These are phyloP conservation scores for Rossbeevera mucosa DNA, from an alignment of 768 basidiomycete species.

Conservation along the genomic window DNA sequence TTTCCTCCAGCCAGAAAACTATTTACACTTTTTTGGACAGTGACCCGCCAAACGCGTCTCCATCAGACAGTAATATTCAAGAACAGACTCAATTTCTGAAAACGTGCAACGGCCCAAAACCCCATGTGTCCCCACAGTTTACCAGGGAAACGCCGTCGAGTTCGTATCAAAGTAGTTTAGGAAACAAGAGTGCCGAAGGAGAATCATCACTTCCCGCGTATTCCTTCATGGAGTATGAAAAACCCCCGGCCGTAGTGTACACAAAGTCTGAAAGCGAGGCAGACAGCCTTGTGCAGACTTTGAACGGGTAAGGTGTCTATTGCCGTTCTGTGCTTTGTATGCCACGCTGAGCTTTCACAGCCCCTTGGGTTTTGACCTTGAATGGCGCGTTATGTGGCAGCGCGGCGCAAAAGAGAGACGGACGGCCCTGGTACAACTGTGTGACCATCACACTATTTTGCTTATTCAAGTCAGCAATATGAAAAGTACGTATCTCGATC, in stretches of 20 bases:
- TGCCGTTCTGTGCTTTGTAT: not conserved
- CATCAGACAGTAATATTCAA: not conserved
- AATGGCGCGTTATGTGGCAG: slow-evolving; percentile 41
- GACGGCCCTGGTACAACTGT: slow-evolving; percentile 45
- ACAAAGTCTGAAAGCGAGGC: slow-evolving; percentile 39
- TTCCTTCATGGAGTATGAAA: slow-evolving; percentile 34
- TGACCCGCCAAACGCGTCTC: not conserved
- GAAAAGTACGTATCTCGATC: slow-evolving; percentile 33
- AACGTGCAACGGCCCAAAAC: not conserved
- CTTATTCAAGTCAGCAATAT: slow-evolving; percentile 47
- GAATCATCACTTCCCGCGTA: slow-evolving; percentile 30
- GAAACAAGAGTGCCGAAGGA: not conserved
- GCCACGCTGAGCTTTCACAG: slow-evolving; percentile 20
- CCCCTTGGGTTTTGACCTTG: slow-evolving; percentile 49
- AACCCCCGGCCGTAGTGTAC: slow-evolving; percentile 35
- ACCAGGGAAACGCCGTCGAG: slow-evolving; percentile 1
- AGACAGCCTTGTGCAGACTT: slow-evolving; percentile 33
- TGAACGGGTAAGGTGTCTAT: slow-evolving; percentile 33
- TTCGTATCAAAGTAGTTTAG: slow-evolving; percentile 1
- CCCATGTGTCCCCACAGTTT: not conserved
- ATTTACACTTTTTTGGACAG: slow-evolving; percentile 2
- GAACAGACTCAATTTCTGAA: not conserved
- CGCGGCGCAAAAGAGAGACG: slow-evolving; percentile 31
- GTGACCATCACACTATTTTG: slow-evolving; percentile 39
- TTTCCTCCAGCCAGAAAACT: not conserved